Percentiles rank a stretch among this genome's conserved stretches.
phyloP scores from a whole-genome alignment of 1,139 yeast genomes.

The Petasospora rhodanensis region DNA sequence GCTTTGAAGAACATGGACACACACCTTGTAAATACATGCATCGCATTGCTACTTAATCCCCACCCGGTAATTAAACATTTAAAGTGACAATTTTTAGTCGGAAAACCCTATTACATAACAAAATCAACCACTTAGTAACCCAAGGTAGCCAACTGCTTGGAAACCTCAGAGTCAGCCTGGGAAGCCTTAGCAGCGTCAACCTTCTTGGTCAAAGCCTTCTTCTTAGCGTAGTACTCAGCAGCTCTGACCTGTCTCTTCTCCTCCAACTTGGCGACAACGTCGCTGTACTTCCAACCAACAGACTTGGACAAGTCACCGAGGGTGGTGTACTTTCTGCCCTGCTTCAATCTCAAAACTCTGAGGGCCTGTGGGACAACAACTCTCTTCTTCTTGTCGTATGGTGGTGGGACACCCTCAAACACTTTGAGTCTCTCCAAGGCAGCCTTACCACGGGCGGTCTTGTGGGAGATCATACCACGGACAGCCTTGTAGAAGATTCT shows the following conservation, averaged over 20 bases:
- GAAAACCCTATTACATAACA: constrained; percentile 12
- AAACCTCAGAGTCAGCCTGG: constrained; percentile 64
- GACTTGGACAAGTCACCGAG: constrained; percentile 94
- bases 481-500: constrained; percentile 99
- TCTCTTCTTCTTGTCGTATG: constrained; percentile 99
- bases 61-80: no score
- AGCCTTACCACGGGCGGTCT: constrained; percentile 99
- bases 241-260: constrained; percentile 99
- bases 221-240: constrained; percentile 98
- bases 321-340: constrained; percentile 99
- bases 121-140: constrained; percentile 57
- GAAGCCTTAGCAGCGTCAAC: constrained; percentile 76
- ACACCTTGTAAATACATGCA: no score
- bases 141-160: constrained; percentile 76
- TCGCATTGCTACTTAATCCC: no score
- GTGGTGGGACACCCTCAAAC: constrained; percentile 99
- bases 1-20: not conserved
- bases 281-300: constrained; percentile 99
- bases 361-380: constrained; percentile 99
- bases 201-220: constrained; percentile 95
- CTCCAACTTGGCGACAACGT: constrained; percentile 95
- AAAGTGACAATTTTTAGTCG: no score
- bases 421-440: constrained; percentile 99
- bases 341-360: constrained; percentile 98
- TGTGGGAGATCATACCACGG: constrained; percentile 99